These are phyloP conservation scores for Acanthamoeba healyi DNA, from an alignment of 208 protist genomes.

Conservation along the genomic window DNA sequence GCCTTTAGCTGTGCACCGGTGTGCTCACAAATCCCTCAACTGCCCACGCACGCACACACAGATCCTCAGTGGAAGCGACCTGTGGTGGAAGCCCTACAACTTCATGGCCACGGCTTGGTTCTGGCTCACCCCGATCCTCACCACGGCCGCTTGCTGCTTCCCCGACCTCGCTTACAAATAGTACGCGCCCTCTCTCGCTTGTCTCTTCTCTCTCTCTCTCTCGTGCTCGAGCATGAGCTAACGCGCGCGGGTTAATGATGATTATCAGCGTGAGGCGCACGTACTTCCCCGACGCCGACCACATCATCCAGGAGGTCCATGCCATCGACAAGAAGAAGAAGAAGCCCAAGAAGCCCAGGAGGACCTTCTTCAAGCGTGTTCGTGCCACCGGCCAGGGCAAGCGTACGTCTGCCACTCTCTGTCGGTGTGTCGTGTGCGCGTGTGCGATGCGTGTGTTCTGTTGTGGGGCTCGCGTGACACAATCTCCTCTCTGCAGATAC, in stretches of 20 bases:
- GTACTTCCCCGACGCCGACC: slow-evolving; percentile 60
- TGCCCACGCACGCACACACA: too few species aligned
- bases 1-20: too few species aligned
- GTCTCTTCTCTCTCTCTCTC: not conserved
- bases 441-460: too few species aligned
- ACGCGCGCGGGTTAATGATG: not conserved
- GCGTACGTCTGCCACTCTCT: not conserved
- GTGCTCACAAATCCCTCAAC: too few species aligned
- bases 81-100: slow-evolving; percentile 10
- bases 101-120: not conserved
- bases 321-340: slow-evolving; percentile 27
- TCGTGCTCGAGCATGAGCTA: not conserved
- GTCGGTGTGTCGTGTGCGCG: not conserved
- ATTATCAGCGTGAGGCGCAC: slow-evolving; percentile 48
- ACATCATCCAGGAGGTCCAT: slow-evolving; percentile 67
- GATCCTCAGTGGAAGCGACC: too few species aligned
- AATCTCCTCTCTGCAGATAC: slow-evolving; percentile 17
- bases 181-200: not conserved
- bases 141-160: not conserved
- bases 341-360: not conserved
- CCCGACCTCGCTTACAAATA: slow-evolving; percentile 29
- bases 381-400: not conserved
- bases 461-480: too few species aligned
- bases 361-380: not conserved
- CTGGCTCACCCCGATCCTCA: slow-evolving; percentile 5